Evolutionary conservation across 2,329 filamentous ascomycete species (phyloP).

Genomic region (Calonectria pseudoreteaudii): DNA sequence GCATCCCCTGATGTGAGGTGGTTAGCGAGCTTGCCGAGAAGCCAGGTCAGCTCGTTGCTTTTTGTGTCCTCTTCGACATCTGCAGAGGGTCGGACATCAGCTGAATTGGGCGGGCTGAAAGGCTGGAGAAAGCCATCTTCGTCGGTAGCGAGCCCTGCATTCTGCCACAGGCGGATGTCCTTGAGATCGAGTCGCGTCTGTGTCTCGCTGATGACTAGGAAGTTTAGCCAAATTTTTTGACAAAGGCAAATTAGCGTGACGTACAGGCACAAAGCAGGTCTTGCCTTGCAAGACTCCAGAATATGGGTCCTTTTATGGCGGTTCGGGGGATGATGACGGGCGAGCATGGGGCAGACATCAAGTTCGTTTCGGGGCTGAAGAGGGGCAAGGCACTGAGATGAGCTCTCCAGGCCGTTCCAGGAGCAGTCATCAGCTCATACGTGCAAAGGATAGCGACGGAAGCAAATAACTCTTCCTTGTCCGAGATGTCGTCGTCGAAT

Average conservation of each 20-base stretch:
- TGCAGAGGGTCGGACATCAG: conserved; percentile 56
- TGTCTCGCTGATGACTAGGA: conserved; percentile 36
- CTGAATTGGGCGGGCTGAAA: conserved; percentile 51
- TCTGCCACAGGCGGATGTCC: conserved; percentile 72
- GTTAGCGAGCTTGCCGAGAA: conserved; percentile 75
- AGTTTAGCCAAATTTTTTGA: not conserved
- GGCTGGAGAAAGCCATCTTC: conserved; percentile 35
- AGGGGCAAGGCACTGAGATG: conserved; percentile 76
- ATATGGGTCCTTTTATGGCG: conserved; percentile 37
- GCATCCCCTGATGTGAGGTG: conserved; percentile 70
- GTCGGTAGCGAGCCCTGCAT: conserved; percentile 67
- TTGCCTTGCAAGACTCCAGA: conserved; percentile 39
- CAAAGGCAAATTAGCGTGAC: not conserved
- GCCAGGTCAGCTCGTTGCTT: conserved; percentile 73
- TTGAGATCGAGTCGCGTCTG: conserved; percentile 62
- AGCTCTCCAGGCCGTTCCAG: conserved; percentile 70
- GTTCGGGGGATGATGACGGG: conserved; percentile 33
- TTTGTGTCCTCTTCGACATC: conserved; percentile 73
- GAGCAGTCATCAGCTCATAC: conserved; percentile 76
- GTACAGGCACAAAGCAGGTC: conserved; percentile 38
- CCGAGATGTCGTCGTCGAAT: conserved; percentile 54
- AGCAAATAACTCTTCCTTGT: conserved; percentile 63
- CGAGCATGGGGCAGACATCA: not conserved
- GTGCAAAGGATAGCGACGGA: conserved; percentile 75
- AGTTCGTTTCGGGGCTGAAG: conserved; percentile 59